phyloP scores from a whole-genome alignment of 345 rosid species.

The Eucalyptus curtisii region DNA sequence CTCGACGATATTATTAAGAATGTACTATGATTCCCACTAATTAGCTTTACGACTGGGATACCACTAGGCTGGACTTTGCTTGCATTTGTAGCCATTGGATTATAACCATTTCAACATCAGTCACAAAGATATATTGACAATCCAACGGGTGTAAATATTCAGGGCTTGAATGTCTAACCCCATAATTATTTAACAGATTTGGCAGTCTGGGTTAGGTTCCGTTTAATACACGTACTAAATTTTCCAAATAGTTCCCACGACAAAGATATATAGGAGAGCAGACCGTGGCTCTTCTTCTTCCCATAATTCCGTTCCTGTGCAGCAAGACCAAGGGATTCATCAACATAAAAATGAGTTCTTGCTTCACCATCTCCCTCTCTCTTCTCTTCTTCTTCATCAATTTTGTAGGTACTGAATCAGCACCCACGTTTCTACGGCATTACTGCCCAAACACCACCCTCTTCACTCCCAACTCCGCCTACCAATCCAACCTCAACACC shows the following conservation, averaged over 20 bases:
- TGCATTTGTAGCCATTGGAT: not conserved
- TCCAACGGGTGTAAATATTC: not conserved
- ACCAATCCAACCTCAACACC: constrained; percentile 17
- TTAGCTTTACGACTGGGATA: not conserved
- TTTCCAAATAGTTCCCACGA: not conserved
- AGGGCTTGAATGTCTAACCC: not conserved
- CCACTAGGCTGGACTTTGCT: not conserved
- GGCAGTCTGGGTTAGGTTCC: not conserved
- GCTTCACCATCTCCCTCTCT: not conserved
- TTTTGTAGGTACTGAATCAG: not conserved
- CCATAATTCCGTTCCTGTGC: not conserved
- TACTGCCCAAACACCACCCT: constrained; percentile 5
- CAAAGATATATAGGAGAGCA: not conserved
- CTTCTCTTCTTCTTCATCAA: not conserved
- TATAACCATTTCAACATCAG: not conserved
- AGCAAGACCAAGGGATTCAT: not conserved
- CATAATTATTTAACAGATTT: not conserved
- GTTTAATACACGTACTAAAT: not conserved
- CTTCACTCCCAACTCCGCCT: constrained; percentile 22
- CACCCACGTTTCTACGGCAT: not conserved
- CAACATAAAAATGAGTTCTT: not conserved
- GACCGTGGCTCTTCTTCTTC: not conserved
- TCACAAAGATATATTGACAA: not conserved
- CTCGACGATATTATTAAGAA: not conserved
- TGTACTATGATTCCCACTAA: not conserved